Percentiles rank a stretch among this genome's conserved stretches.
phyloP scores from a whole-genome alignment of 495 filamentous ascomycete genomes.

The Neurospora sp. region DNA sequence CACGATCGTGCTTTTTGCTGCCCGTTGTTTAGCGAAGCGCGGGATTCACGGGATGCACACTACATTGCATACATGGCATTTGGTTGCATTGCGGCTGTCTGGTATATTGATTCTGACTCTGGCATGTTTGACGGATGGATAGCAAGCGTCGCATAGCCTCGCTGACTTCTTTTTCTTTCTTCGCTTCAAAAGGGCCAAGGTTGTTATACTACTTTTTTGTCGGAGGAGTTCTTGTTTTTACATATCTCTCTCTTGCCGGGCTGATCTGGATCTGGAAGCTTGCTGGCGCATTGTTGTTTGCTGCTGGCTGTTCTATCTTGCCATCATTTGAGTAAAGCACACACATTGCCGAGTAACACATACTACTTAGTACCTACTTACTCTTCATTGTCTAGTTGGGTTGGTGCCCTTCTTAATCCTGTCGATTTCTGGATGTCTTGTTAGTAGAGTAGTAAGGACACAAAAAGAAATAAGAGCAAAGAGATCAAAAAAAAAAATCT shows the following conservation, averaged over 20 bases:
- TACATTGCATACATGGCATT: not conserved
- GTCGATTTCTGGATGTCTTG: not conserved
- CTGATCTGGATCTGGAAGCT: not conserved
- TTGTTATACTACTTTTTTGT: not conserved
- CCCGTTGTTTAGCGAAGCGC: not conserved
- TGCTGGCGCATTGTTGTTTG: not conserved
- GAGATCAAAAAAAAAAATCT: not conserved
- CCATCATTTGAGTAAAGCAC: not conserved
- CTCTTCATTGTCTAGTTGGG: not conserved
- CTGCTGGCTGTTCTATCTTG: not conserved
- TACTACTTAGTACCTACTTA: not conserved
- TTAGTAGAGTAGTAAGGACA: not conserved
- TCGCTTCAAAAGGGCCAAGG: not conserved
- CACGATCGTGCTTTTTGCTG: not conserved
- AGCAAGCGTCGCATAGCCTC: not conserved
- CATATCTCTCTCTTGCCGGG: not conserved
- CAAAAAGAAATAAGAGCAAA: not conserved
- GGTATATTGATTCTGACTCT: not conserved
- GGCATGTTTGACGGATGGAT: not conserved
- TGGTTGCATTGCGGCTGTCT: not conserved
- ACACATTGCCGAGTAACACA: not conserved
- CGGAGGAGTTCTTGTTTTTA: not conserved
- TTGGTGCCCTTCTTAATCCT: not conserved
- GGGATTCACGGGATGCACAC: not conserved
- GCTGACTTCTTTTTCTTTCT: not conserved